These are phyloP conservation scores for Trichophyton rubrum DNA, from an alignment of 2,329 filamentous ascomycete genomes.

Conservation along the genomic window DNA sequence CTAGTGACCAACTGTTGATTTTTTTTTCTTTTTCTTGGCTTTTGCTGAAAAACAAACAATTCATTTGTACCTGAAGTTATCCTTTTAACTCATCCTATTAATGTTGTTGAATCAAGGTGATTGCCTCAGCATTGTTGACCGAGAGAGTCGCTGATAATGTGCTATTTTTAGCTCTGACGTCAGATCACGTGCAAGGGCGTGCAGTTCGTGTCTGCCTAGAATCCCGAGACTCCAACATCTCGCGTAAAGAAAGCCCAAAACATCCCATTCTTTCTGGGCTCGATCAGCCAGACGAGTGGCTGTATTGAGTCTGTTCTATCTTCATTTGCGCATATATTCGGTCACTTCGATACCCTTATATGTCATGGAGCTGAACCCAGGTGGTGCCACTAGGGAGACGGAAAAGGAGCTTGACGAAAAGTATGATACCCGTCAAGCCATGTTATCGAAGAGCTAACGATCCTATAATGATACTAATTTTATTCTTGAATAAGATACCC, in stretches of 20 bases:
- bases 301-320: too few species aligned
- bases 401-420: slow-evolving; percentile 41
- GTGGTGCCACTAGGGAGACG: slow-evolving; percentile 13
- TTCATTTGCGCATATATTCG: too few species aligned
- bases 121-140: too few species aligned
- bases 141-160: neutral
- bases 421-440: slow-evolving; percentile 16
- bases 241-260: neutral
- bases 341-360: neutral
- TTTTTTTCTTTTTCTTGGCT: too few species aligned
- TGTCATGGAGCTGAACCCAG: neutral
- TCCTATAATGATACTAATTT: neutral
- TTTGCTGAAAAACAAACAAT: too few species aligned
- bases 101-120: too few species aligned
- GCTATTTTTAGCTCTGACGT: neutral
- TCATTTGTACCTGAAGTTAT: too few species aligned
- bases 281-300: too few species aligned
- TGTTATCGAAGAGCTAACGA: neutral
- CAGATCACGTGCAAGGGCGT: neutral
- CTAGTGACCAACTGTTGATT: too few species aligned
- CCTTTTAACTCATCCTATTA: too few species aligned
- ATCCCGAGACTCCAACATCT: neutral
- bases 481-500: slow-evolving; percentile 52
- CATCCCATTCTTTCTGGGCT: neutral
- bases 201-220: neutral